Evolutionary conservation across 1,139 yeast species (phyloP), one percentile per base, ranked within the genome.

Genomic region (Kluyveromyces sp.): DNA sequence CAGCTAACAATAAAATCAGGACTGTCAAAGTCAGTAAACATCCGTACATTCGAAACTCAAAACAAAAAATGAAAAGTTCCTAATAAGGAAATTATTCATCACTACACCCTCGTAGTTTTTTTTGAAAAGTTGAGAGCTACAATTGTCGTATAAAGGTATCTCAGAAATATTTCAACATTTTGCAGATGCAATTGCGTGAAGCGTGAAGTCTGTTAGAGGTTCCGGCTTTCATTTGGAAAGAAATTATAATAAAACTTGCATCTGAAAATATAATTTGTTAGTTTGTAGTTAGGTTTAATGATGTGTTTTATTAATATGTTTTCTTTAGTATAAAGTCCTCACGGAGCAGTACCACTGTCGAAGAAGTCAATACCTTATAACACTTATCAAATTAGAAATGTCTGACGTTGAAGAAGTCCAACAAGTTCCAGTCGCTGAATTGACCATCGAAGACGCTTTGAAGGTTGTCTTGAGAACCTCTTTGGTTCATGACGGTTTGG

Each of bases 401-500:
- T 84, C 92, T 79, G 92, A 83, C 84, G 81, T 81, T 74, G 86
- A 80, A 77, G 83, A 77, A 75, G 78, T 75, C 66, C 79, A 74
- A 71, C 83, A 84, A 74, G 87, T 83, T 71, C 95, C 81, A 74
- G 83, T 79, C 72, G 85, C 80, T 57, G 83, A 92, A 69, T 83
- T 92, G 78, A 81, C 97, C 73, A 84, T 92, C 66, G 98, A 94
- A 80, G 98, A 94, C 73, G 96, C 97, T 71, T 81, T 92, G 74
- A 88, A 90, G 80, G 95, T 89, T 71, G 98, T 92, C 71, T 84
- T 92, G 72, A 90, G 96, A 85, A 89, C 94, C 73, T 84, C 99
- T 64, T 83, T 94, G 73, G 88, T 90, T 71, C 95, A 89, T 82
- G 97, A 92, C 74, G 98, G 98, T 78, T 88, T 92, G 77, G 98